Evolutionary conservation across 1,284 basidiomycete species (phyloP).

Genomic region (Ceratobasidium sp.): DNA sequence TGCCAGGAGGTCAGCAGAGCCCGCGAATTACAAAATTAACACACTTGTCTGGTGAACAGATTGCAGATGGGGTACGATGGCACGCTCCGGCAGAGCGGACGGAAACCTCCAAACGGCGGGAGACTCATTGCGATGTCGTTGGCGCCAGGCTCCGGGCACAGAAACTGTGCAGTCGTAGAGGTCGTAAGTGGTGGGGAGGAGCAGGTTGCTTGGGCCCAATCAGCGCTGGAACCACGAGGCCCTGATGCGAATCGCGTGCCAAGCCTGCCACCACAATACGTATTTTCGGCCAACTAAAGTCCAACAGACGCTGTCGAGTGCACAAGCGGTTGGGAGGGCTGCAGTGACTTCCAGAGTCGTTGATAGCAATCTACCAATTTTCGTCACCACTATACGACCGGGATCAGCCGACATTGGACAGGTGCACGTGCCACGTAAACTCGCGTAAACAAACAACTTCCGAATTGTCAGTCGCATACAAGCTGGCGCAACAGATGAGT

Average conservation of each 20-base stretch:
- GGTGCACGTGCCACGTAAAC: too few relatives aligned
- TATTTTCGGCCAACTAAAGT: too few relatives aligned
- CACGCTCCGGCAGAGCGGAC: conserved; percentile 59
- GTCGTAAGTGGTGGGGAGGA: conserved; percentile 26
- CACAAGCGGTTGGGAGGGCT: background rate
- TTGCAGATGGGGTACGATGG: conserved; percentile 76
- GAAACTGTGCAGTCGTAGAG: conserved; percentile 13
- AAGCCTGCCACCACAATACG: too few relatives aligned
- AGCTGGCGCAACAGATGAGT: too few relatives aligned
- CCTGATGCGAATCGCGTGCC: conserved; percentile 26
- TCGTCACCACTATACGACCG: background rate
- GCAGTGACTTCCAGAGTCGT: conserved; percentile 24
- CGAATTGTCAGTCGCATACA: too few relatives aligned
- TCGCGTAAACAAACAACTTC: too few relatives aligned
- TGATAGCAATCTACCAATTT: background rate
- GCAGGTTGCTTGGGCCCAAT: background rate
- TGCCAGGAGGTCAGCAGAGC: conserved; percentile 19
- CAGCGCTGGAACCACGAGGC: conserved; percentile 35
- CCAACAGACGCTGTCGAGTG: background rate
- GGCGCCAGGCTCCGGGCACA: conserved; percentile 30
- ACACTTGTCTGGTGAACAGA: conserved; percentile 69
- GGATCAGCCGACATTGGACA: too few relatives aligned
- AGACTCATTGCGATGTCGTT: conserved; percentile 23
- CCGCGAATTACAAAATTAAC: conserved; percentile 16
- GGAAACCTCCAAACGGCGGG: conserved; percentile 63